Conservation (phyloP, 1,139 yeast genomes). For the Pichia sp. region DNA sequence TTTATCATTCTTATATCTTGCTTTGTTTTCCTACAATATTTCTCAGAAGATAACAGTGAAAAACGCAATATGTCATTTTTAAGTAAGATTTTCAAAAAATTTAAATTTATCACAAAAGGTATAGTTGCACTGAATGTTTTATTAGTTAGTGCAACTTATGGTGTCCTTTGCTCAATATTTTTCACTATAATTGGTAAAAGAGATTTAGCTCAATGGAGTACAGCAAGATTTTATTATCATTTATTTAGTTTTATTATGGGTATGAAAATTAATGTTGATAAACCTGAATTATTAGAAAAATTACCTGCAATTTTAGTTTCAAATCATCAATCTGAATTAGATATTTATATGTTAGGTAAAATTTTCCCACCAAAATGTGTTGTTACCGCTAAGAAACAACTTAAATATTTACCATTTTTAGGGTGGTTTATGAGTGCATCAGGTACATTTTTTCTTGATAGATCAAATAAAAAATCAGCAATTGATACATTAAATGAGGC, state of each 20-base stretch:
- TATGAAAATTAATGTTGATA: slow-evolving; percentile 59
- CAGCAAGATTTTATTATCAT: slow-evolving; percentile 75
- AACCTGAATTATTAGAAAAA: slow-evolving; percentile 47
- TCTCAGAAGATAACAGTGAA: slow-evolving; percentile 1
- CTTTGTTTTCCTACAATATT: slow-evolving; percentile 6
- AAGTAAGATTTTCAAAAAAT: slow-evolving; percentile 19
- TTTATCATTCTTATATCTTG: slow-evolving; percentile 5
- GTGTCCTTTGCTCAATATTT: slow-evolving; percentile 68
- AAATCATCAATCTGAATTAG: slow-evolving; percentile 90
- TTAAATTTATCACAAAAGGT: slow-evolving; percentile 52
- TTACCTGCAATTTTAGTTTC: slow-evolving; percentile 78
- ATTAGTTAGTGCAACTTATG: slow-evolving; percentile 61
- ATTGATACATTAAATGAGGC: slow-evolving; percentile 69
- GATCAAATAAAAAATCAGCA: slow-evolving; percentile 74
- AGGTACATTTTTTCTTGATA: slow-evolving; percentile 86
- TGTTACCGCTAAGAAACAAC: slow-evolving; percentile 84
- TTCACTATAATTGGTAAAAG: slow-evolving; percentile 67
- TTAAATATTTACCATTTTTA: slow-evolving; percentile 81
- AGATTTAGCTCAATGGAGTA: slow-evolving; percentile 81
- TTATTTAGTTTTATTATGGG: slow-evolving; percentile 59
- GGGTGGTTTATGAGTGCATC: slow-evolving; percentile 96
- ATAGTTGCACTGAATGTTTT: slow-evolving; percentile 47
- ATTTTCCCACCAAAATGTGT: slow-evolving; percentile 85
- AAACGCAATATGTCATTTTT: slow-evolving; percentile 18
- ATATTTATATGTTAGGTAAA: slow-evolving; percentile 71